Conservation (phyloP, 805 yeast genomes). For the Lachancea sp. region DNA sequence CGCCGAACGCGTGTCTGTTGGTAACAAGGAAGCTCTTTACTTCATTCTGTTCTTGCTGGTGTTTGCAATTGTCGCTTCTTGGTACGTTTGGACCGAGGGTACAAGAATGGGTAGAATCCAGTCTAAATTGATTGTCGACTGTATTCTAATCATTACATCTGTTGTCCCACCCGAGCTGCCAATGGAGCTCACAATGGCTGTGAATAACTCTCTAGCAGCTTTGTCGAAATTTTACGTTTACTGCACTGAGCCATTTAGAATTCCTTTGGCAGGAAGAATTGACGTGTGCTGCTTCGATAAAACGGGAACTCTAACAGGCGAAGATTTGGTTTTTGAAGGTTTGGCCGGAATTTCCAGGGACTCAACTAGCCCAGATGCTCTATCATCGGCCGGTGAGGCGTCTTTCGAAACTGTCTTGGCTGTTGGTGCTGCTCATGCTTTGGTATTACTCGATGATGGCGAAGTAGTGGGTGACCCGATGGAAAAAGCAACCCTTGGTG, state of each 20-base stretch:
- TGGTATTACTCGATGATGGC: slow-evolving; percentile 91
- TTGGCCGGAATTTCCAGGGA: slow-evolving; percentile 67
- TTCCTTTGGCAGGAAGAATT: slow-evolving; percentile 94
- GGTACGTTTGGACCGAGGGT: slow-evolving; percentile 99
- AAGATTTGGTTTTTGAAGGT: slow-evolving; percentile 93
- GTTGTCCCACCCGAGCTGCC: slow-evolving; percentile 99
- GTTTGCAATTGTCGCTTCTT: slow-evolving; percentile 91
- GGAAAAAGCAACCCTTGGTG: slow-evolving; percentile 93
- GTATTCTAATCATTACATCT: slow-evolving; percentile 91
- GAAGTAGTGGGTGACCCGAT: slow-evolving; percentile 98
- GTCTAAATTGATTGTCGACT: slow-evolving; percentile 87
- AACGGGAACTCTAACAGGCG: slow-evolving; percentile 97
- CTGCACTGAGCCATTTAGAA: slow-evolving; percentile 98
- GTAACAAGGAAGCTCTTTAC: slow-evolving; percentile 87
- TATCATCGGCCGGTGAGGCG: slow-evolving; percentile 50
- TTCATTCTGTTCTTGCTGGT: slow-evolving; percentile 83
- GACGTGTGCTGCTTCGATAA: slow-evolving; percentile 98
- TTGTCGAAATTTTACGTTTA: slow-evolving; percentile 81
- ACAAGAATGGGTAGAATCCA: slow-evolving; percentile 92
- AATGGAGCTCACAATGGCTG: slow-evolving; percentile 98
- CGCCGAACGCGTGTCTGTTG: slow-evolving; percentile 93
- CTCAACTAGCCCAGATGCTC: slow-evolving; percentile 44
- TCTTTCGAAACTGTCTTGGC: slow-evolving; percentile 64
- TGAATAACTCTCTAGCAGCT: slow-evolving; percentile 83
- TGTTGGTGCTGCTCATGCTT: slow-evolving; percentile 93